Conservation (phyloP, 2,329 filamentous ascomycete genomes). For the Penicillium glabrum region DNA sequence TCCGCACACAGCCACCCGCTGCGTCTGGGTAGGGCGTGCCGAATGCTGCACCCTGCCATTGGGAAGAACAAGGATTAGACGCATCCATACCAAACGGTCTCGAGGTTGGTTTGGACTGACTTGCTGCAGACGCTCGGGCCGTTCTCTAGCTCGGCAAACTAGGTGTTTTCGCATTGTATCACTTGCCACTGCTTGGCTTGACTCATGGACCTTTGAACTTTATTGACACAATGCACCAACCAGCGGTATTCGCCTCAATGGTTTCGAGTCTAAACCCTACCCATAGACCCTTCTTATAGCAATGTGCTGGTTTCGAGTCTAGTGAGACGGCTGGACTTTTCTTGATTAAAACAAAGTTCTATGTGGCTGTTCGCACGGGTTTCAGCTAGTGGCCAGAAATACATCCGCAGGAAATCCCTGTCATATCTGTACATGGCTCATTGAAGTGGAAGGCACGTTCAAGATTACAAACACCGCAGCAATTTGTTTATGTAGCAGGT, state of each 20-base stretch:
- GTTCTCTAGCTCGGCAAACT: not conserved
- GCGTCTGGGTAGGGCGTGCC: not conserved
- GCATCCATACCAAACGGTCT: slow-evolving; percentile 9
- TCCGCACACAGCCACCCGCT: slow-evolving; percentile 2
- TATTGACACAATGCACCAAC: not conserved
- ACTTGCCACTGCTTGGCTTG: not conserved
- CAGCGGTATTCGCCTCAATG: not conserved
- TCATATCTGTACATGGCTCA: not conserved
- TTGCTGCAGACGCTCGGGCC: slow-evolving; percentile 10
- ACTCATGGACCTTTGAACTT: not conserved
- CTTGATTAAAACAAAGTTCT: not conserved
- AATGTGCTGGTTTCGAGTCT: not conserved
- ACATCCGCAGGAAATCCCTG: not conserved
- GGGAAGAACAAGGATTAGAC: slow-evolving; percentile 4
- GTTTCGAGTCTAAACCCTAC: not conserved
- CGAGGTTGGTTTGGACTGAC: not conserved
- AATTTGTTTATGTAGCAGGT: not conserved
- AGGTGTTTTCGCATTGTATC: not conserved
- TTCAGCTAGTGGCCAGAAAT: not conserved
- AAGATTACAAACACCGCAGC: not conserved
- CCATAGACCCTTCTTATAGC: not conserved
- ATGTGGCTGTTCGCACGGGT: not conserved
- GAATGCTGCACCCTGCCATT: slow-evolving; percentile 3
- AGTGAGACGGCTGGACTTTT: not conserved
- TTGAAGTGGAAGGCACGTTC: not conserved